phyloP scores from a whole-genome alignment of 768 basidiomycete species.

The Sarcodon aspratus region DNA sequence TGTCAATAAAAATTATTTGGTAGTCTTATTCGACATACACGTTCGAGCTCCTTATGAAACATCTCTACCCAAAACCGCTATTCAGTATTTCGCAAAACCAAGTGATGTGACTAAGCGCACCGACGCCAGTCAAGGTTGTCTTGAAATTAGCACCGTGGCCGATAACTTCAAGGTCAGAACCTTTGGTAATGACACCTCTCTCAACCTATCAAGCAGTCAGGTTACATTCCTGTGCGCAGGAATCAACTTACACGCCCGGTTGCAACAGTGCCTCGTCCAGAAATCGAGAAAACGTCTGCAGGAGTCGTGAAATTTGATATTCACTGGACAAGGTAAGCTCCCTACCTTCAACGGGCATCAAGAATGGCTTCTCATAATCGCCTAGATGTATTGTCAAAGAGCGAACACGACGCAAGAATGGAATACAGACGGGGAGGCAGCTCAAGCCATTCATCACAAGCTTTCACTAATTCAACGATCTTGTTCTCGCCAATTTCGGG shows the following conservation, averaged over 20 bases:
- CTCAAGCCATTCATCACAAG: constrained; percentile 92
- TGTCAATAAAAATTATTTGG: constrained; percentile 1
- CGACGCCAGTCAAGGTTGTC: constrained; percentile 92
- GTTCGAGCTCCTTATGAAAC: constrained; percentile 99
- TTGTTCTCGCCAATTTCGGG: constrained; percentile 71
- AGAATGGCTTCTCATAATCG: constrained; percentile 96
- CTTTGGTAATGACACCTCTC: constrained; percentile 85
- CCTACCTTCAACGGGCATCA: constrained; percentile 83
- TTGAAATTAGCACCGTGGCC: constrained; percentile 76
- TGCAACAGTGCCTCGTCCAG: constrained; percentile 95
- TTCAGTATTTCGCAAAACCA: background rate
- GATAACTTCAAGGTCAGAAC: constrained; percentile 87
- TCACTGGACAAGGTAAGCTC: background rate
- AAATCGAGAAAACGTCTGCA: constrained; percentile 90
- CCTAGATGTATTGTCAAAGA: constrained; percentile 15
- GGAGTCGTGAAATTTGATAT: background rate
- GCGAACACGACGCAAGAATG: background rate
- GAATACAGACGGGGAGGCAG: constrained; percentile 68
- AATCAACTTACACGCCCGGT: constrained; percentile 68
- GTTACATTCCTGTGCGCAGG: background rate
- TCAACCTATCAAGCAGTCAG: constrained; percentile 46
- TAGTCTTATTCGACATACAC: constrained; percentile 31
- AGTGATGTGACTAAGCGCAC: constrained; percentile 25
- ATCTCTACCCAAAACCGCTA: constrained; percentile 49
- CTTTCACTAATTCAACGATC: constrained; percentile 70